Evolutionary conservation across 202 grass and related monocot species (phyloP).

Genomic region (Digitaria exilis): DNA sequence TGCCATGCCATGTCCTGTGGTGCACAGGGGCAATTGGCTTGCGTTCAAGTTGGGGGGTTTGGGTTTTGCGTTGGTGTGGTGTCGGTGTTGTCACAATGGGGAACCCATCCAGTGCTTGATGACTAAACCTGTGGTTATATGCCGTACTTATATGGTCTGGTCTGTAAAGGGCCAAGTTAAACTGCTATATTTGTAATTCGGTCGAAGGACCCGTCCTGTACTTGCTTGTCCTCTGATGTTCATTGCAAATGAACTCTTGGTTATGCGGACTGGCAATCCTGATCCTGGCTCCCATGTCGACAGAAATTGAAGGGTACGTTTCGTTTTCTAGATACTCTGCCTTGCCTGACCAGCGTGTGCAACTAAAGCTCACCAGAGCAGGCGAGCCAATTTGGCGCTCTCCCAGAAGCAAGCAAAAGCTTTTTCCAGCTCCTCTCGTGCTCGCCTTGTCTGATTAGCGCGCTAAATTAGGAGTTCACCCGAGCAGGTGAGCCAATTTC

Average conservation of each 20-base stretch:
- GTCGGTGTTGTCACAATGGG: background rate
- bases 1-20: background rate
- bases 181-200: background rate
- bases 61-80: background rate
- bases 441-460: no score
- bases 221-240: background rate
- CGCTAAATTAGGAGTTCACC: no score
- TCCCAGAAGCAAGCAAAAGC: no score
- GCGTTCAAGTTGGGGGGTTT: background rate
- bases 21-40: slow-evolving; percentile 3
- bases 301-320: no score
- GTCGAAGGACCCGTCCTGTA: background rate
- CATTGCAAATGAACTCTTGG: background rate
- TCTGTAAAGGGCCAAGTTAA: background rate
- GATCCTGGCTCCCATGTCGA: no score
- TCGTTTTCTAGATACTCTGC: no score
- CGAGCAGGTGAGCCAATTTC: no score
- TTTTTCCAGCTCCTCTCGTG: no score
- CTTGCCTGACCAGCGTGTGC: no score
- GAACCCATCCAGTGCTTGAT: slow-evolving; percentile 3
- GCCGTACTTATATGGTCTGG: background rate
- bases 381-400: no score
- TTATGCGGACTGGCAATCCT: background rate
- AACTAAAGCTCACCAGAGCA: no score
- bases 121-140: background rate